Base-by-base conservation (phyloP, 2,329 filamentous ascomycete genomes). In the Mycosphaerella arachidis region DNA sequence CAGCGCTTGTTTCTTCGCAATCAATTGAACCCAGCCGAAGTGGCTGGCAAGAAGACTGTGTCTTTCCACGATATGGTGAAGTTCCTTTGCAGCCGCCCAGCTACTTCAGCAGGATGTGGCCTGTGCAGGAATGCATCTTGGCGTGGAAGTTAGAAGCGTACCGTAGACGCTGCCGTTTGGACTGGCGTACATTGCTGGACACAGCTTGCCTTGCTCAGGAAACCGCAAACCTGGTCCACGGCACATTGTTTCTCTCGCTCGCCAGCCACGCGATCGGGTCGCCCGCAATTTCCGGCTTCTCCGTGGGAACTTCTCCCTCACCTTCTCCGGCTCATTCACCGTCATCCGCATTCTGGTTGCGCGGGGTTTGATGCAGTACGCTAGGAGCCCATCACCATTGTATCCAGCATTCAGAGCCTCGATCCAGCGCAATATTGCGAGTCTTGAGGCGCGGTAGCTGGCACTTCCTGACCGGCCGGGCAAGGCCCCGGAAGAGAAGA, bases 381-480 rank as follows among this genome's bases (percentile, higher is more conserved):
- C 40, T 8, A 37, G 4, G 10, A 37, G 4, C 5, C 6, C 35
- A 1, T 37, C 35, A 13, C 8, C 10, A 37, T 13, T 4, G 35
- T 37, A 3, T 8, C 2, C 8, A 7, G 35, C 10, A 37, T 37
- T 12, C 4, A 37, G 5, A 37, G 35, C 35, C 2, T 37, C 7
- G 1, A 8, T 9, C 8, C 35, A 10, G 8, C 8, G 35, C 35
- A 37, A 75, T 73, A 57, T 82, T 70, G 58, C 79, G 71, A 3
- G 75, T 78, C 65, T 77, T 78, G 51, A 69, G 58, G 16, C 73
- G 70, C 18, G 48, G 27, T 48, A 46, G 20, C 6, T 4, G 16
- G 35, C 10, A 2, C 35, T 37, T 37, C 35, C 4, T 5, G 35
- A 8, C 4, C 35, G 35, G 5, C 7, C 35, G 16, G 10, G 4